Evolutionary conservation across 2,329 filamentous ascomycete species (phyloP).

Genomic region (Trichoderma sp.): DNA sequence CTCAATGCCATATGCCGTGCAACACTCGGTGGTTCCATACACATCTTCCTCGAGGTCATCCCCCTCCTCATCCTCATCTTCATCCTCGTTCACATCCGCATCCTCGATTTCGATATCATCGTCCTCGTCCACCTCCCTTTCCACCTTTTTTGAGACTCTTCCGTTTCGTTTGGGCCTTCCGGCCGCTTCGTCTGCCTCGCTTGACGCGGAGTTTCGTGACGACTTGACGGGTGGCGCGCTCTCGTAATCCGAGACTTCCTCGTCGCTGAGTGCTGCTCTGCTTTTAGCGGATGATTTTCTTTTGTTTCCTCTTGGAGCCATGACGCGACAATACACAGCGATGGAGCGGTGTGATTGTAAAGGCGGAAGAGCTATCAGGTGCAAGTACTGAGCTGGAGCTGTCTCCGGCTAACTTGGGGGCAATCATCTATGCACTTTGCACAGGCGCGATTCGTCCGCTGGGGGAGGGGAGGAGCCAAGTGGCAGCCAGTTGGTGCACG

Average conservation of each 20-base stretch:
- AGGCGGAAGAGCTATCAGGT: not conserved
- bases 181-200: slow-evolving; percentile 21
- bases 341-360: not conserved
- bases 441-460: not conserved
- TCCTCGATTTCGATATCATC: slow-evolving; percentile 6
- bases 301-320: slow-evolving; percentile 21
- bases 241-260: slow-evolving; percentile 38
- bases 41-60: slow-evolving; percentile 41
- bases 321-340: not conserved
- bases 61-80: slow-evolving; percentile 37
- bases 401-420: not conserved
- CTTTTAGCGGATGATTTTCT: slow-evolving; percentile 25
- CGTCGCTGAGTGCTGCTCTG: slow-evolving; percentile 41
- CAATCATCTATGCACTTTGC: not conserved
- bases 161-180: slow-evolving; percentile 7
- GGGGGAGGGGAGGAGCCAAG: not conserved
- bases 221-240: slow-evolving; percentile 28
- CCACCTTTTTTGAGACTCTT: not conserved
- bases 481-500: not conserved
- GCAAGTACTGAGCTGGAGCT: not conserved
- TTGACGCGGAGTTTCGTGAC: slow-evolving; percentile 31
- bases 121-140: not conserved
- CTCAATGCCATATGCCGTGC: slow-evolving; percentile 27
- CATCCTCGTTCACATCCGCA: slow-evolving; percentile 29
- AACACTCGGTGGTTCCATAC: slow-evolving; percentile 39